Evolutionary conservation across 352 stramenopile species (phyloP).

Genomic region (Globisporangium megalacanthum): DNA sequence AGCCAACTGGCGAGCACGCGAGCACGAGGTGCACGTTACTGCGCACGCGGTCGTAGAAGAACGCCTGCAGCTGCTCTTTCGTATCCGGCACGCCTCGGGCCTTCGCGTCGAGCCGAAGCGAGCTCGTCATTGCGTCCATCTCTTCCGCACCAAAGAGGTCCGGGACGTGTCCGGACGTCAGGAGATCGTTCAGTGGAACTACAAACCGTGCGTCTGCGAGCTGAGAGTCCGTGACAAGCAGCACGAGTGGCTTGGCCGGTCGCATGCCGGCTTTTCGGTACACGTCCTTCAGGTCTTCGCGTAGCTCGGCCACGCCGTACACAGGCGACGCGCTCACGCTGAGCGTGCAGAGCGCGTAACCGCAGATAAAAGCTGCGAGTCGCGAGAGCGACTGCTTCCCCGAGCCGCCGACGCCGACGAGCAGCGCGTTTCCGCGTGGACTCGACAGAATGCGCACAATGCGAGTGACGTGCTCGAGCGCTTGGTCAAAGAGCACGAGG

Average conservation of each 20-base stretch:
- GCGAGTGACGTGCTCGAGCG: slow-evolving; percentile 83
- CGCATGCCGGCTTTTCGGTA: slow-evolving; percentile 85
- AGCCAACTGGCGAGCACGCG: slow-evolving; percentile 81
- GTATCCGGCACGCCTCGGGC: slow-evolving; percentile 81
- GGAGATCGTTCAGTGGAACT: slow-evolving; percentile 82
- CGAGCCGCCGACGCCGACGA: slow-evolving; percentile 80
- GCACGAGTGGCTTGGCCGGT: slow-evolving; percentile 77
- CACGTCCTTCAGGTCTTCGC: slow-evolving; percentile 87
- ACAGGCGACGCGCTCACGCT: slow-evolving; percentile 41
- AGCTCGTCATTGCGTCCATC: slow-evolving; percentile 80
- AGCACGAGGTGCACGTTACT: slow-evolving; percentile 85
- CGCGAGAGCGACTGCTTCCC: slow-evolving; percentile 90
- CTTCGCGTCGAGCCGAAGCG: slow-evolving; percentile 80
- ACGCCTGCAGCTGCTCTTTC: slow-evolving; percentile 86
- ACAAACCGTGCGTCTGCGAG: slow-evolving; percentile 81
- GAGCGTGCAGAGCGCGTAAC: slow-evolving; percentile 63
- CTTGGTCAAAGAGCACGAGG: slow-evolving; percentile 90
- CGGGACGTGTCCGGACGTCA: slow-evolving; percentile 67
- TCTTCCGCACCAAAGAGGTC: slow-evolving; percentile 88
- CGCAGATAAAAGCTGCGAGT: slow-evolving; percentile 85
- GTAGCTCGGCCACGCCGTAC: slow-evolving; percentile 78
- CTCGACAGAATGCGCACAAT: slow-evolving; percentile 84
- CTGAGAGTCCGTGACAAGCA: slow-evolving; percentile 88
- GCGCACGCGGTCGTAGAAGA: slow-evolving; percentile 88
- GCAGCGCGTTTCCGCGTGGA: slow-evolving; percentile 72